phyloP scores from a whole-genome alignment of 116 monocot genomes.

The Iris pallida region DNA sequence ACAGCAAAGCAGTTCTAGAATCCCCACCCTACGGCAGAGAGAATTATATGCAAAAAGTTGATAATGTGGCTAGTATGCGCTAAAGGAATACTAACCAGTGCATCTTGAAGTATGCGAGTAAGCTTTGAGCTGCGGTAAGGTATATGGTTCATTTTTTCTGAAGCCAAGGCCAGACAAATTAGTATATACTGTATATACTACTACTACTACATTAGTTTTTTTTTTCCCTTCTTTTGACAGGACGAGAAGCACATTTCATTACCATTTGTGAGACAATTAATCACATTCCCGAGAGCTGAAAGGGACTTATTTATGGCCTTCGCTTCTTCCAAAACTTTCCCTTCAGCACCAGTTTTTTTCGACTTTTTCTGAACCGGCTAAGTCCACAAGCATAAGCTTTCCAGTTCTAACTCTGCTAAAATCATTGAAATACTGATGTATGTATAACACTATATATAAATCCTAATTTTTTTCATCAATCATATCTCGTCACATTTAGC shows the following conservation, averaged over 20 bases:
- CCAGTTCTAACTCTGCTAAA: conserved; percentile 48
- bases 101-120: conserved; percentile 90
- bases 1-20: conserved; percentile 67
- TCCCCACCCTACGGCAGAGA: conserved; percentile 58
- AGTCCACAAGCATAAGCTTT: conserved; percentile 83
- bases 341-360: conserved; percentile 91
- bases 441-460: too few species aligned
- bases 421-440: not conserved
- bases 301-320: conserved; percentile 87
- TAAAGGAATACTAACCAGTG: conserved; percentile 43
- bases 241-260: not conserved
- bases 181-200: too few species aligned
- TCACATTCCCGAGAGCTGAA: conserved; percentile 84
- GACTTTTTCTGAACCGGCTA: conserved; percentile 88
- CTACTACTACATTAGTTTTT: not conserved
- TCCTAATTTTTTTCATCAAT: too few species aligned
- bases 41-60: not conserved
- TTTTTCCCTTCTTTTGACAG: not conserved
- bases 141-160: conserved; percentile 69
- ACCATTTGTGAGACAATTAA: conserved; percentile 79
- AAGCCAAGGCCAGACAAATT: not conserved
- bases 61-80: not conserved
- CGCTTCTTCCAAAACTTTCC: conserved; percentile 78
- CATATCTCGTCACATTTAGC: too few species aligned
- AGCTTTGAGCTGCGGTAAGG: conserved; percentile 86